phyloP scores from a whole-genome alignment of 192 early-diverging fungal species.

The Kickxella alabastrina region DNA sequence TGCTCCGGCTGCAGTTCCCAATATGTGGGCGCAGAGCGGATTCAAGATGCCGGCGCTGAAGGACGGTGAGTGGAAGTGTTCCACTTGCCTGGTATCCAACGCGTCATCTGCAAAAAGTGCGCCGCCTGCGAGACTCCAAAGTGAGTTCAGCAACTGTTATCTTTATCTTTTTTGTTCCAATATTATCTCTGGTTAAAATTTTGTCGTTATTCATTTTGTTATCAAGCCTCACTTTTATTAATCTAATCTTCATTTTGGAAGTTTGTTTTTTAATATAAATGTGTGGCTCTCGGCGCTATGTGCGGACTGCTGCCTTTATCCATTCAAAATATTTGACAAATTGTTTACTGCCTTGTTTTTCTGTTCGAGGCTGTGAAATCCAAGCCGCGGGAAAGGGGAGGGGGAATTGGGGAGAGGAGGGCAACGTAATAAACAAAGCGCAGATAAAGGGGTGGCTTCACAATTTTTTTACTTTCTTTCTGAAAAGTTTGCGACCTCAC shows the following conservation, averaged over 20 bases:
- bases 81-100: conserved; percentile 17
- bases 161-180: not conserved
- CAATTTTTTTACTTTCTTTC: too few relatives aligned
- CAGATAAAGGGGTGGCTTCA: too few relatives aligned
- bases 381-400: too few relatives aligned
- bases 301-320: too few relatives aligned
- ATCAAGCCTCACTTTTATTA: not conserved
- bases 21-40: conserved; percentile 5
- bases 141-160: not conserved
- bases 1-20: not conserved
- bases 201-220: not conserved
- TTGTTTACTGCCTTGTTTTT: too few relatives aligned
- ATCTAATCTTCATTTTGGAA: not conserved
- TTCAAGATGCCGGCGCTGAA: conserved; percentile 6
- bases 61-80: conserved; percentile 28
- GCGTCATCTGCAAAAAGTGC: conserved; percentile 14
- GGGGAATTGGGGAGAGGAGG: too few relatives aligned
- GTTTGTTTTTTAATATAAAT: too few relatives aligned
- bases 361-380: too few relatives aligned
- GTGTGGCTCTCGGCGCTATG: too few relatives aligned
- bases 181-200: not conserved
- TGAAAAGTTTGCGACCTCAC: too few relatives aligned
- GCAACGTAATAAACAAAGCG: too few relatives aligned
- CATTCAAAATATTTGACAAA: too few relatives aligned
- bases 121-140: conserved; percentile 26